Base-by-base conservation (phyloP, 768 basidiomycete species). In the Favolaschia claudopus region DNA sequence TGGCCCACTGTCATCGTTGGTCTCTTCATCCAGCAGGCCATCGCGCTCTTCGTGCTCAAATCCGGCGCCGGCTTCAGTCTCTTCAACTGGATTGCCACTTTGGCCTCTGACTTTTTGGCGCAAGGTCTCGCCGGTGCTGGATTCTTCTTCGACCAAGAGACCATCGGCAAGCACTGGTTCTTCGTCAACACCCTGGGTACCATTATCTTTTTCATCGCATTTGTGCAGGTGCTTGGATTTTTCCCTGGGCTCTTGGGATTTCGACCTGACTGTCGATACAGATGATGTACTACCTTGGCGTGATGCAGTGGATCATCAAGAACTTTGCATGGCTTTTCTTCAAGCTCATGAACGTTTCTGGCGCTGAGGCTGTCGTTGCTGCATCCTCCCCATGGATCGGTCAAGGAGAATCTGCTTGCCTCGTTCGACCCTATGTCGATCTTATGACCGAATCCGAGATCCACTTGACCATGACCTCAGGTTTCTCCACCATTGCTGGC, bases 311-410 rank as follows among this genome's bases (percentile, higher is more conserved):
- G 93, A 74, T 96, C 67, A 86, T 96, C 74, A 85, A 84, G 67
- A 80, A 92, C 71, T 95, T 96, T 69, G 95, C 94, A 4, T 94
- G 92, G 92, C 84, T 96, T 77, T 96, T 96, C 83, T 94, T 92
- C 79, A 95, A 93, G 74, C 75, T 92, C 49, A 84, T 96, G 86
- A 88, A 91, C 62, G 85, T 96, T 31, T 95, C 95, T n/a, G 95
- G 95, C 57, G 95, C 93, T 4, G 95, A 96, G 70, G 94, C 95
- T 32, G 90, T 96, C 55, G 93, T 96, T 38, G 94, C 95, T 27
- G 88, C 95, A 45, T 89, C 93, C 15, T 95, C 93, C 0, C 95
- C 95, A n/a, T 96, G 91, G 84, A 87, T 96, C 63, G 95, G 95
- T 20, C 91, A 92, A 75, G 76, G 82, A 65, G 94, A 95, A 73